Base-by-base conservation (phyloP, 2,329 filamentous ascomycete species). In the Exophiala viscosa region DNA sequence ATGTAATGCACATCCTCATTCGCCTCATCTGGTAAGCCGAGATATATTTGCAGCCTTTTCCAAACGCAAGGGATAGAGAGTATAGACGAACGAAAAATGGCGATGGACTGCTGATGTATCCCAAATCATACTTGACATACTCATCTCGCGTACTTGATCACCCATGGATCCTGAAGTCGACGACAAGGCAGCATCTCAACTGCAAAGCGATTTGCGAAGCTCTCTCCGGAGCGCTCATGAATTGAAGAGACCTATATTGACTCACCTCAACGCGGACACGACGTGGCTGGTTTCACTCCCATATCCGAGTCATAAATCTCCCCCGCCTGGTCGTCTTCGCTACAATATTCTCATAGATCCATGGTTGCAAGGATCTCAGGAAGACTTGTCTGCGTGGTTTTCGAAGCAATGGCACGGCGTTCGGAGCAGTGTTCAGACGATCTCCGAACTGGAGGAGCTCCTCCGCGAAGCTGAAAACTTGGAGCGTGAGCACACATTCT, bases 261-360 rank as follows among this genome's bases (percentile, higher is more conserved):
- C 81, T 47, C 83, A 86, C 66, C 73, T 87, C 31, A 86, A 86
- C 65, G 83, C 79, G 60, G 83, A 87, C 68, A 85, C 82, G 3
- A 81, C 78, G 17, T 87, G 84, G 83, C 72, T 87, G 2, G 69
- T 86, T n/a, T 82, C 84, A 55, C 71, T 87, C 7, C 82, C 83
- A 1, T 76, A 78, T 40, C 82, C 81, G 4, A 61, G 69, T 0
- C 67, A 69, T 28, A 69, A 69, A 2, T 62, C 70, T 17, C 70
- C 67, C 43, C 71, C 73, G 36, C 68, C 68, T n/a, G 69, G 69
- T 5, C 75, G 77, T 14, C 69, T 72, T 14, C 83, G 80, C 60
- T 86, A 79, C 72, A 86, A 86, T 62, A 73, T 87, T 45, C 68
- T 87, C 15, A 74, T 87, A 39, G 83, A 86, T 62, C 83, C 83